These are phyloP conservation scores for Penicillium sclerotigenum DNA, from an alignment of 2,329 filamentous ascomycete species.

Conservation along the genomic window DNA sequence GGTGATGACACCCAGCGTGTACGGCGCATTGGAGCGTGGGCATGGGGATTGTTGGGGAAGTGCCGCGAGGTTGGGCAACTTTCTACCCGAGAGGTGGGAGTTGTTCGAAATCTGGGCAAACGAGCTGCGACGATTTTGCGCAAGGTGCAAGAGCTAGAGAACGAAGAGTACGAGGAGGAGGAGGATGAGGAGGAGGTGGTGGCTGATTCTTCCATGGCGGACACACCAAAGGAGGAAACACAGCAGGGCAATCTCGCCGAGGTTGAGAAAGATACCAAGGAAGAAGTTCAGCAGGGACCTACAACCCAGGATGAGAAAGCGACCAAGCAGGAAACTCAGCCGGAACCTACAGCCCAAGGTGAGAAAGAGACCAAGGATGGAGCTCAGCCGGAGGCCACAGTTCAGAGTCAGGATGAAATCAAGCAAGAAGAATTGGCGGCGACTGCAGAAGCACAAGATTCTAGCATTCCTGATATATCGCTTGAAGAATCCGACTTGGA, in stretches of 20 bases:
- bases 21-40: slow-evolving; percentile 72
- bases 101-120: slow-evolving; percentile 75
- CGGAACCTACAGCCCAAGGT: not conserved
- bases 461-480: slow-evolving; percentile 18
- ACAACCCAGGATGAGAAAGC: not conserved
- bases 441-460: slow-evolving; percentile 7
- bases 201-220: slow-evolving; percentile 17
- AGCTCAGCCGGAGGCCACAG: not conserved
- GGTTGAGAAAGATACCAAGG: not conserved
- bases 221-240: not conserved
- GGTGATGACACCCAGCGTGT: slow-evolving; percentile 58
- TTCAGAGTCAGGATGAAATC: not conserved
- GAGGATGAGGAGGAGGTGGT: slow-evolving; percentile 15
- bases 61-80: slow-evolving; percentile 72
- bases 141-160: slow-evolving; percentile 47
- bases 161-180: slow-evolving; percentile 8
- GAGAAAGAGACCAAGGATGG: not conserved
- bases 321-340: not conserved
- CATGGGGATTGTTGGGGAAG: slow-evolving; percentile 76
- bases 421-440: not conserved
- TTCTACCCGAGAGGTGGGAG: slow-evolving; percentile 69
- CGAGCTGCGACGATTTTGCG: slow-evolving; percentile 57
- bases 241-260: not conserved
- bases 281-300: not conserved
- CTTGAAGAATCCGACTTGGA: slow-evolving; percentile 42